These are phyloP conservation scores for Pseudogymnoascus sp. DNA, from an alignment of 2,329 filamentous ascomycete genomes.

Conservation along the genomic window DNA sequence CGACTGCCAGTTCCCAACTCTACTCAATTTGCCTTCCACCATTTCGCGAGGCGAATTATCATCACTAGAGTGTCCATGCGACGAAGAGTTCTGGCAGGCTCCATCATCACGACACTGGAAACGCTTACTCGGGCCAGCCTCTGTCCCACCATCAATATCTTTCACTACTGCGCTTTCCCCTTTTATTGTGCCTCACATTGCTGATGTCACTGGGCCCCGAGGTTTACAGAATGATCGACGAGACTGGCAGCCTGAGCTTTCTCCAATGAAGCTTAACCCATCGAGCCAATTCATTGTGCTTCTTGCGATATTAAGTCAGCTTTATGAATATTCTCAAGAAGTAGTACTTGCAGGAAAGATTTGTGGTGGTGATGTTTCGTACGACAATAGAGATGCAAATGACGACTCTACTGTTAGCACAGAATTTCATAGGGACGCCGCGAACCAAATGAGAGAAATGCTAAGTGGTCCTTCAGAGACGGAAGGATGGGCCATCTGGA, in stretches of 20 bases:
- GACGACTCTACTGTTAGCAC: neutral
- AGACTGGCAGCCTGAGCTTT: neutral
- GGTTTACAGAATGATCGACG: neutral
- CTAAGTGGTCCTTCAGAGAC: neutral
- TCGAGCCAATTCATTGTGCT: constrained; percentile 23
- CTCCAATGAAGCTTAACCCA: constrained; percentile 20
- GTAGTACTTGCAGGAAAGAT: constrained; percentile 17
- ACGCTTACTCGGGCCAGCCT: constrained; percentile 19
- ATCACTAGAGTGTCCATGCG: constrained; percentile 20
- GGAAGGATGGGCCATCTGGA: neutral
- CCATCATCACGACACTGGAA: constrained; percentile 21
- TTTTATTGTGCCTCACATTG: constrained; percentile 17
- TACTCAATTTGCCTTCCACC: constrained; percentile 21
- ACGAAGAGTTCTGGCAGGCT: constrained; percentile 23
- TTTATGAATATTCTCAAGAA: constrained; percentile 20
- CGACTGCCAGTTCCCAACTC: constrained; percentile 21
- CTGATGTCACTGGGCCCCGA: neutral
- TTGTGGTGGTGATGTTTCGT: constrained; percentile 13
- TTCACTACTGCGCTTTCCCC: constrained; percentile 21
- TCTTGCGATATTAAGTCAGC: constrained; percentile 17
- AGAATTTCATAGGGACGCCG: neutral
- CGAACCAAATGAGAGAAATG: neutral
- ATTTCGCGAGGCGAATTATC: constrained; percentile 21
- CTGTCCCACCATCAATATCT: constrained; percentile 18
- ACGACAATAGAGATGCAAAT: neutral